Base-by-base conservation (phyloP, 495 filamentous ascomycete genomes). In the Aspergillus conjunctus region DNA sequence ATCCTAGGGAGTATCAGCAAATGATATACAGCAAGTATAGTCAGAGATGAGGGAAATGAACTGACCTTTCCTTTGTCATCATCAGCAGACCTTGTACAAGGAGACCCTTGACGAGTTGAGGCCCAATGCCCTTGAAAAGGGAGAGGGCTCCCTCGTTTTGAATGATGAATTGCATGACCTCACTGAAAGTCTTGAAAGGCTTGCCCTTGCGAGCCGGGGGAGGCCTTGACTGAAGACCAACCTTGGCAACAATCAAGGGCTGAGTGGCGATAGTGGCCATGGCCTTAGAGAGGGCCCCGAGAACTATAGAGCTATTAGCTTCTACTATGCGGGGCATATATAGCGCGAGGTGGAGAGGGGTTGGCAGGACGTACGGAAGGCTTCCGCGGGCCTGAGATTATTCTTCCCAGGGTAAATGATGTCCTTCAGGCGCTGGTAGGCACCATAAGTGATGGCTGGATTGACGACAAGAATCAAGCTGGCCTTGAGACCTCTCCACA, bases 41-140 rank as follows among this genome's bases (percentile, higher is more conserved):
- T 10, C 21, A 60, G 1, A n/a, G 41, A 3, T 32, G 32, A n/a
- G 20, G 50, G 55, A 31, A 33, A 17, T 15, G 53, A 34, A 73
- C 85, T 61, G 83, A 95, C 92, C 92, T 85, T 75, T 99, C 95
- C 79, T 99, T 99, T 4, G 91, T 96, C 94, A 98, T 99, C 94
- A 99, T 99, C 22, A 99, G 78, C 51, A 98, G 79, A 54, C 94
- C 94, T 69, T 99, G 94, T 6, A 99, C 94, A 48, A 98, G 66
- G 46, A 99, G 76, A 17, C 95, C 94, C 75, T 99, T 99, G 49
- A 89, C 67, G 51, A 99, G 87, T 71, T 99, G 94, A 0, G 94
- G 94, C 0, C 87, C 93, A 70, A 99, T 96, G 21, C 94, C 94
- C 79, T 98, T 99, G 81, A 97, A 98, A 14, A 98, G 82, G 18